Evolutionary conservation across 2,329 filamentous ascomycete species (phyloP), one percentile per base, ranked within the genome.

Genomic region (Emydomyces testavorans): DNA sequence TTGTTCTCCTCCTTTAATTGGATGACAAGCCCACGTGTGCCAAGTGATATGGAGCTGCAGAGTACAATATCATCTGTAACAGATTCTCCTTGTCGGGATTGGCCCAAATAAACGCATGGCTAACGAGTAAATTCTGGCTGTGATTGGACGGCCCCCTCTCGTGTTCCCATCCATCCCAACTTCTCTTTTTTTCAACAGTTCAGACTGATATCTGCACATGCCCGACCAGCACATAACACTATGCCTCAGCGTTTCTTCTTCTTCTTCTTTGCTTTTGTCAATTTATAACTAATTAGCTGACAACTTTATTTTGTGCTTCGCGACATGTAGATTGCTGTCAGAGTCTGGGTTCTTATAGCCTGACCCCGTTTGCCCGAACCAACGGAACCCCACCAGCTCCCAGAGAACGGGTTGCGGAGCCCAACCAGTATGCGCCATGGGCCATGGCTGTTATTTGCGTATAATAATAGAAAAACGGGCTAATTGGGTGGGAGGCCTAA

Each of bases 261-360:
- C n/a, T n/a, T n/a, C n/a, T n/a, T n/a, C n/a, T n/a, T n/a, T n/a
- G n/a, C n/a, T n/a, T n/a, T n/a, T 38, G 45, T 36, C 21, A 56
- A 65, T 26, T 61, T 64, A n/a, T n/a, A 61, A 65, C 63, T 50
- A 28, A 52, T 54, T 43, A 46, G 46, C 52, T 52, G 41, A 54
- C 51, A 46, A 46, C 43, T 46, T 21, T 36, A 38, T 46, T 38
- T 21, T 38, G 56, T 50, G 58, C 56, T 49, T 55, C 49, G 52
- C 53, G 52, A 53, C 47, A 48, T 61, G 65, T 68, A 69, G 66
- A 65, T 62, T 71, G 45, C 61, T 71, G 35, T 70, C 68, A 49
- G 69, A 71, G 59, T 71, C 69, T 42, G 69, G 69, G 51, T 71
- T 71, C 59, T 58, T 71, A 56, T 71, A 68, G 47, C 46, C 46